Evolutionary conservation across 306 rosid genomes (phyloP), one percentile per base, ranked within the genome.

Genomic region (Casuarina equisetifolia): DNA sequence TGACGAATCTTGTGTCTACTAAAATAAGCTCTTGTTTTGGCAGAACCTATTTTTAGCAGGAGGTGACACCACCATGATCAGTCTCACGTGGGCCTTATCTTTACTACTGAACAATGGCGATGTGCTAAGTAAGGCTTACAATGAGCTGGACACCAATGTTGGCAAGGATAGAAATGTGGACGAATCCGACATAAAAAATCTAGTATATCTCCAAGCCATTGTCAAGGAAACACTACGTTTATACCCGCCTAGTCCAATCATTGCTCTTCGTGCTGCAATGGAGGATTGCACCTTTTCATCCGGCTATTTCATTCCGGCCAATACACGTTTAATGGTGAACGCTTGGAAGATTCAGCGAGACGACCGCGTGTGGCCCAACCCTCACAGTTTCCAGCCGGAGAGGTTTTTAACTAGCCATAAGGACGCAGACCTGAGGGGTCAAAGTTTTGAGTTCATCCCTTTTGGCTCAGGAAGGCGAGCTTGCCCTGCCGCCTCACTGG

Each of bases 21-120:
- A 25, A 25, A 25, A 25, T 25, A 25, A 25, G 32, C 32, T 25
- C 32, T 25, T 25, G 32, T 25, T 25, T 25, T 25, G 32, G 82
- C 82, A 82, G 86, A 85, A 85, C 76, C 69, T 85, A 55, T 62
- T 85, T 72, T 67, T 85, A 73, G 85, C 84, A 54, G 86, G 84
- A 82, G 74, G 82, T 11, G 84, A 85, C 78, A 48, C 79, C 46
- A 85, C 76, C 50, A 69, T 73, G 86, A 52, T 85, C n/a, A 32
- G 73, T 53, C 78, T 85, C 54, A 85, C 80, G 73, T 85, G 89
- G 84, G 78, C 81, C 9, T 44, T 85, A 5, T 82, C 84, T 76
- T 80, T 85, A 54, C 46, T 85, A 63, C 81, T 82, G 17, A 82
- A 85, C 74, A 48, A 85, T 72, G 69, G 35, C 58, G 16, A 48